Base-by-base conservation (phyloP, 768 basidiomycete species). In the Russula olivacea region DNA sequence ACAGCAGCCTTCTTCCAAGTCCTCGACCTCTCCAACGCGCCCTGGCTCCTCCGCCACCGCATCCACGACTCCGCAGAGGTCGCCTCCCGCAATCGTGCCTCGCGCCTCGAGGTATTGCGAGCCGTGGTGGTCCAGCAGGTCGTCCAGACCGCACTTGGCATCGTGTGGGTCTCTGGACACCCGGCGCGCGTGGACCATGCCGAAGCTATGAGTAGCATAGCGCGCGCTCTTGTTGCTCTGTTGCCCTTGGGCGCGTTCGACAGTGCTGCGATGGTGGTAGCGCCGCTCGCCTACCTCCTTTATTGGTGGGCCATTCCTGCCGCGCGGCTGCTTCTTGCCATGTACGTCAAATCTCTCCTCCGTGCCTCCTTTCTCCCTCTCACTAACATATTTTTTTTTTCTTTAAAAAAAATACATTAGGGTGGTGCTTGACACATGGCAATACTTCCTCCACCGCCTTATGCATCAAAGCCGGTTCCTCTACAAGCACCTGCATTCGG, bases 341-440 rank as follows among this genome's bases (percentile, higher is more conserved):
- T 93, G 96, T 98, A 71, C 72, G 93, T 86, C 9, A n/a, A 23
- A 10, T 32, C 53, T 23, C 11, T 2, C 1, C 21, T 2, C 9
- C 21, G 12, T 11, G 12, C 48, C 47, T 25, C 15, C 28, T 49
- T 23, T 48, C 10, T 12, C 12, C 11, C 25, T 1, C 4, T 17
- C 8, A 25, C 45, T 47, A 47, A 47, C 15, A n/a, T 30, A 30
- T 30, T 4, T 12, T 12, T 15, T 6, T 15, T 28, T 28, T 25
- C 14, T 3, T 15, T 28, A 15, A 14, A 7, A 4, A 15, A 25
- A 48, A 23, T 51, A 53, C 28, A 23, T 38, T 25, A 96, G 97
- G 78, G 91, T 97, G 74, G 71, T 94, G 62, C 87, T 98, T 68
- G 97, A 99, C 76, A 94, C 94, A 36, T 98, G 93, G 93, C 95